Percentiles rank a stretch among this genome's conserved stretches.
These are phyloP conservation scores for Arxiozyma telluris DNA, from an alignment of 1,139 yeast species.

Conservation along the genomic window DNA sequence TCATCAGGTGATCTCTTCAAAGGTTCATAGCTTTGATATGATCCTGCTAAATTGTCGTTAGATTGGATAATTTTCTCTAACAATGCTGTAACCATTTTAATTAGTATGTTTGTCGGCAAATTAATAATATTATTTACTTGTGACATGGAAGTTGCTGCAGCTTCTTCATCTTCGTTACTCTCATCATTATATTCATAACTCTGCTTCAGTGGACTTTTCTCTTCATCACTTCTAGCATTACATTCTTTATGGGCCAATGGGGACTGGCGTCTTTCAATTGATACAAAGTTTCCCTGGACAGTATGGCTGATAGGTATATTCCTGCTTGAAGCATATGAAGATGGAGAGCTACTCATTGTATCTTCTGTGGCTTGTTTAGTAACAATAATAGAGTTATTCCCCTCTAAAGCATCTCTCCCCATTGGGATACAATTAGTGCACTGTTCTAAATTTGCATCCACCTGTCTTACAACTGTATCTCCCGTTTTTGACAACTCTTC, in stretches of 20 bases:
- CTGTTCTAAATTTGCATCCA: not conserved
- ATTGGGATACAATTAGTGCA: not conserved
- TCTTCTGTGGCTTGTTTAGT: constrained; percentile 19
- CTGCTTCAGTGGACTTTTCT: not conserved
- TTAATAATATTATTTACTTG: constrained; percentile 67
- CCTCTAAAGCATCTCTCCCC: constrained; percentile 4
- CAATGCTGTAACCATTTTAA: constrained; percentile 76
- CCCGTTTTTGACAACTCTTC: not conserved
- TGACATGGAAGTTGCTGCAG: constrained; percentile 6
- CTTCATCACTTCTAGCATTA: constrained; percentile 3
- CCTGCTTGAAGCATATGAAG: constrained; percentile 26
- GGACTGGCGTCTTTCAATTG: not conserved
- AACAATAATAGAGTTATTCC: constrained; percentile 6
- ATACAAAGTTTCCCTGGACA: not conserved
- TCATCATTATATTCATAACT: not conserved
- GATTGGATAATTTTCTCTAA: constrained; percentile 83
- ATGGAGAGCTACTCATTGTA: constrained; percentile 22
- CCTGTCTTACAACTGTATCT: not conserved
- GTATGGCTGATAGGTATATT: constrained; percentile 2
- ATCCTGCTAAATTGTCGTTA: constrained; percentile 61
- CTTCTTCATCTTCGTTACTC: not conserved
- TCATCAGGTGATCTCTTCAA: not conserved
- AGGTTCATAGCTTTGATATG: not conserved
- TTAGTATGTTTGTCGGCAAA: constrained; percentile 71
- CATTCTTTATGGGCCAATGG: not conserved